Evolutionary conservation across 108 stramenopile species (phyloP).

Genomic region (Stephanodiscus minutulus): DNA sequence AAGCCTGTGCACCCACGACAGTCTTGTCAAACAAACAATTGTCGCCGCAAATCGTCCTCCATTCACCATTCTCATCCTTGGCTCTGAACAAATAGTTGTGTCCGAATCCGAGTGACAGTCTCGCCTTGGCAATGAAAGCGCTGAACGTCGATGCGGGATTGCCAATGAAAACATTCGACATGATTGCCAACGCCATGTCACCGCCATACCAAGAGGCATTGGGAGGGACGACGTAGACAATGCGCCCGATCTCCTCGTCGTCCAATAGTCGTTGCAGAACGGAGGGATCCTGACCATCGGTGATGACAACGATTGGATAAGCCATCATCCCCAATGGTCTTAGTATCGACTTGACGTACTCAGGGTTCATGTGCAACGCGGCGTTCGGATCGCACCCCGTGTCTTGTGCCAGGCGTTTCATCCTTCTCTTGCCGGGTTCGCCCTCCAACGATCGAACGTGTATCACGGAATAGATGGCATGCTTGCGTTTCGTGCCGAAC

Average conservation of each 20-base stretch:
- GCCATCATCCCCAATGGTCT: constrained; percentile 34
- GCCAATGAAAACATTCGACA: constrained; percentile 42
- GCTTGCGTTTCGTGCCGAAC: constrained; percentile 8
- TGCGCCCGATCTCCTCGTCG: constrained; percentile 34
- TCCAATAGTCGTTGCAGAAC: constrained; percentile 24
- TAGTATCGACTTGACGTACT: constrained; percentile 46
- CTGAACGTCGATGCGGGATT: constrained; percentile 43
- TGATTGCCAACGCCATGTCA: constrained; percentile 32
- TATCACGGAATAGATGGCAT: constrained; percentile 17
- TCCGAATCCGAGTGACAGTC: constrained; percentile 31
- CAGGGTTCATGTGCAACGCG: constrained; percentile 41
- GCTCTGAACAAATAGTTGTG: constrained; percentile 40
- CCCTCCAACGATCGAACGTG: constrained; percentile 21
- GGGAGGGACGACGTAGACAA: constrained; percentile 14
- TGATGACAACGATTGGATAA: constrained; percentile 41
- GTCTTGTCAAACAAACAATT: neutral
- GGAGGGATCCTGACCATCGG: constrained; percentile 34
- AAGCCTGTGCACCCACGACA: neutral
- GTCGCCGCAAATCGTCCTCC: constrained; percentile 30
- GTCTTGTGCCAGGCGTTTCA: neutral
- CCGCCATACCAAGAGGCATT: constrained; percentile 39
- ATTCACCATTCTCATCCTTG: constrained; percentile 29
- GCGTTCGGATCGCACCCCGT: constrained; percentile 29
- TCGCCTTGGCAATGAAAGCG: constrained; percentile 36
- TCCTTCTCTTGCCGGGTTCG: neutral